Evolutionary conservation across 202 grass and related monocot genomes (phyloP).

Genomic region (Panicum hallii): DNA sequence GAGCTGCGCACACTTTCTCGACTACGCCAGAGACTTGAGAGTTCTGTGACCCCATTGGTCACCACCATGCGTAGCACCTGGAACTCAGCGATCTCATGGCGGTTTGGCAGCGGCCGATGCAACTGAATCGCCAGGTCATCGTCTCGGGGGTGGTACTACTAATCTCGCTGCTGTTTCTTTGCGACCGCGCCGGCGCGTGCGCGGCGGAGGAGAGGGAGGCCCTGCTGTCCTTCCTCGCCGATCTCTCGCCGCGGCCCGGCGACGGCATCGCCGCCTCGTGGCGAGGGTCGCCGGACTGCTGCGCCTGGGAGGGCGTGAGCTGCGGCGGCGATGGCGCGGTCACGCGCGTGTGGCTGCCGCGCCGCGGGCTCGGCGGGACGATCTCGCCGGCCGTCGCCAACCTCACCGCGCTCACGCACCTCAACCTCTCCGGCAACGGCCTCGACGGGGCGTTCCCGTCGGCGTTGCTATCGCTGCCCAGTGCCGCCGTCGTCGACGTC

Average conservation of each 20-base stretch:
- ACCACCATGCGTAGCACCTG: background rate
- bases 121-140: background rate
- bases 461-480: constrained; percentile 51
- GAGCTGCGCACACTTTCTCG: background rate
- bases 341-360: constrained; percentile 53
- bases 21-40: background rate
- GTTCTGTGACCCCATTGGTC: background rate
- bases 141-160: constrained; percentile 18
- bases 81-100: constrained; percentile 16
- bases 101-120: constrained; percentile 15
- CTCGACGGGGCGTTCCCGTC: constrained; percentile 53
- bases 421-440: constrained; percentile 74
- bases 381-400: constrained; percentile 56
- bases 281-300: constrained; percentile 55
- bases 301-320: constrained; percentile 69
- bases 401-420: constrained; percentile 56
- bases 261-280: constrained; percentile 33
- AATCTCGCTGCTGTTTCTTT: background rate
- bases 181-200: constrained; percentile 48
- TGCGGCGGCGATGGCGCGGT: constrained; percentile 52
- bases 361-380: constrained; percentile 55
- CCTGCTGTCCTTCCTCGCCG: constrained; percentile 56
- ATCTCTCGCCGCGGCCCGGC: constrained; percentile 30
- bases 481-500: constrained; percentile 59
- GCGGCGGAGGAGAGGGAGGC: constrained; percentile 51